Evolutionary conservation across 345 rosid species (phyloP).

Genomic region (Syzygium aqueum): DNA sequence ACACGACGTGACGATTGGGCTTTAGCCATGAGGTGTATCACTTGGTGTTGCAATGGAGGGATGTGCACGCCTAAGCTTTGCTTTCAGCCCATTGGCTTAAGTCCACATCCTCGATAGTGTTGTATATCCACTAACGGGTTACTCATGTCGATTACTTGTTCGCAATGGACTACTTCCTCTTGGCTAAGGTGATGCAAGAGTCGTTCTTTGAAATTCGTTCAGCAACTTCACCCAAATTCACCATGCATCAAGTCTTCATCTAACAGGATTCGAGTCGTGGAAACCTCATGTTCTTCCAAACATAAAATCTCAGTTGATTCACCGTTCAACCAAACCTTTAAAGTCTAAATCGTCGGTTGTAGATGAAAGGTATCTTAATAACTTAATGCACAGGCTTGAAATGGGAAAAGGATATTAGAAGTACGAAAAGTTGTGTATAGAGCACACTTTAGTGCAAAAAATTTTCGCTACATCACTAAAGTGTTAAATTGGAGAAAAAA

Average conservation of each 20-base stretch:
- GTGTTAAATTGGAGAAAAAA: too few relatives aligned
- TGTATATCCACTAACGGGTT: background rate
- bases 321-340: background rate
- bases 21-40: background rate
- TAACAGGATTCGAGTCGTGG: background rate
- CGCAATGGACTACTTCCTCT: background rate
- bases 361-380: background rate
- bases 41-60: background rate
- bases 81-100: background rate
- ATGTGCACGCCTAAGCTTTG: background rate
- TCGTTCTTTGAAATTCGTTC: background rate
- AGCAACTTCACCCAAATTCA: background rate
- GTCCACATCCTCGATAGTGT: background rate
- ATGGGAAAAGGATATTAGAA: too few relatives aligned
- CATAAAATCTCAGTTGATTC: background rate
- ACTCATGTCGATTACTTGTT: background rate
- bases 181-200: background rate
- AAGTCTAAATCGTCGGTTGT: rapidly evolving
- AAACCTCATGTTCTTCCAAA: background rate
- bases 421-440: too few relatives aligned
- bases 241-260: background rate
- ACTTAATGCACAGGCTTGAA: background rate
- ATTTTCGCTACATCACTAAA: too few relatives aligned
- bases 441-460: too few relatives aligned
- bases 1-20: background rate